phyloP scores from a whole-genome alignment of 2,329 filamentous ascomycete genomes.

The Claviceps sp. region DNA sequence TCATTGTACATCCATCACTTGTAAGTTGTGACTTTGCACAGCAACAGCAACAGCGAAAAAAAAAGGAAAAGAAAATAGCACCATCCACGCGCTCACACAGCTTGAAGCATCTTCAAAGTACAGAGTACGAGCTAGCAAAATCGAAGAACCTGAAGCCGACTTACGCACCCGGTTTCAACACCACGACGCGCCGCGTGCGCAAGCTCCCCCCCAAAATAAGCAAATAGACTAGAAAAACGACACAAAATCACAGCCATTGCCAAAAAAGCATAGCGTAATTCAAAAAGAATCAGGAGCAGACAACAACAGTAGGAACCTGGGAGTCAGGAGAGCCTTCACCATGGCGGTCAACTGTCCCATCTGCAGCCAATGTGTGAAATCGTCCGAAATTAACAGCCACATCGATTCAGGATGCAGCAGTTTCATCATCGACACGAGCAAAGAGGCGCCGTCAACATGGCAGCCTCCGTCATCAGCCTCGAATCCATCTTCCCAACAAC shows the following conservation, averaged over 20 bases:
- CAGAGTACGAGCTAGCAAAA: too few species aligned
- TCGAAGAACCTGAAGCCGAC: too few species aligned
- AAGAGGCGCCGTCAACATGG: conserved; percentile 19
- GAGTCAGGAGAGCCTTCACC: not conserved
- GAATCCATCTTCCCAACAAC: conserved; percentile 22
- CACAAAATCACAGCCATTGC: too few species aligned
- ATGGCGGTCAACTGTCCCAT: conserved; percentile 63
- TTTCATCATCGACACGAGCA: conserved; percentile 42
- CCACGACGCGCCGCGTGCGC: too few species aligned
- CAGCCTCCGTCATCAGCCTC: not conserved
- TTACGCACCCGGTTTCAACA: too few species aligned
- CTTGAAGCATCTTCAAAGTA: too few species aligned
- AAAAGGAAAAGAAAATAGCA: too few species aligned
- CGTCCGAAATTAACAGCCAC: conserved; percentile 73
- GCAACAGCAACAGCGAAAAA: too few species aligned
- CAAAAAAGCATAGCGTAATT: not conserved
- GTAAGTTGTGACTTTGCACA: too few species aligned
- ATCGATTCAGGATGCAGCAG: conserved; percentile 71
- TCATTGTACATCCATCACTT: too few species aligned
- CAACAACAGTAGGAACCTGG: not conserved
- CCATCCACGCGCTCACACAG: too few species aligned
- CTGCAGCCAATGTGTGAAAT: conserved; percentile 59
- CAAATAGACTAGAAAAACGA: not conserved
- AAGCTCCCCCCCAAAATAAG: not conserved
- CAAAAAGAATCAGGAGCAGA: not conserved